phyloP scores from a whole-genome alignment of 148 eudicot genomes.

The Rhododendron kiyosumense region DNA sequence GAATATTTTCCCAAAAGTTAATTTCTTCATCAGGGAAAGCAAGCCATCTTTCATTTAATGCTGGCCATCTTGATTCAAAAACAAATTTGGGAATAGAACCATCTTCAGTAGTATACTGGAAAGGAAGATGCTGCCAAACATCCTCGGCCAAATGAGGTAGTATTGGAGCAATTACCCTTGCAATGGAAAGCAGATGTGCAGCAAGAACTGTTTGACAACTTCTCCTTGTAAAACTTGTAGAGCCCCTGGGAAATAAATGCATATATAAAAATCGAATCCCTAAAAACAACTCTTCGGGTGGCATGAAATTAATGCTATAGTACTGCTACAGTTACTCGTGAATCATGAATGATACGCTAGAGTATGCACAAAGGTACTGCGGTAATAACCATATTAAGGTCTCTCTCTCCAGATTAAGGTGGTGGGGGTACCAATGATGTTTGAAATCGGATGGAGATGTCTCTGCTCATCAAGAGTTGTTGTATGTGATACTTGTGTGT shows the following conservation, averaged over 20 bases:
- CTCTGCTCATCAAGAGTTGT: neutral
- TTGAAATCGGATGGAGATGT: neutral
- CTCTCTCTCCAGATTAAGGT: neutral
- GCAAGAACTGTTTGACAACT: constrained; percentile 98
- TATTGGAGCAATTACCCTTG: constrained; percentile 78
- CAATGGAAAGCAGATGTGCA: constrained; percentile 74
- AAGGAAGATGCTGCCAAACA: constrained; percentile 94
- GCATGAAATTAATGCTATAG: neutral
- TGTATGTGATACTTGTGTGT: neutral
- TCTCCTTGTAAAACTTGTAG: constrained; percentile 65
- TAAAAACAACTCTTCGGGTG: neutral
- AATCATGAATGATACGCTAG: neutral
- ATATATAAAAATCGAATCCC: neutral
- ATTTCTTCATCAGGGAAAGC: constrained; percentile 69
- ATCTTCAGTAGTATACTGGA: constrained; percentile 54
- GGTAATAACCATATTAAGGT: neutral
- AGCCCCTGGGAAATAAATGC: constrained; percentile 48
- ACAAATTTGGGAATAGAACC: constrained; percentile 58
- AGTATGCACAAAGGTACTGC: neutral
- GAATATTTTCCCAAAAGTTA: constrained; percentile 65
- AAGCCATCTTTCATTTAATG: constrained; percentile 59
- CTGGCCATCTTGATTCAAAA: constrained; percentile 91
- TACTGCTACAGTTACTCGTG: neutral
- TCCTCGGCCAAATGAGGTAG: constrained; percentile 97
- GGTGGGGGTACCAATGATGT: neutral